Conservation (phyloP, 2,329 filamentous ascomycete genomes). For the Aspergillus sp. region DNA sequence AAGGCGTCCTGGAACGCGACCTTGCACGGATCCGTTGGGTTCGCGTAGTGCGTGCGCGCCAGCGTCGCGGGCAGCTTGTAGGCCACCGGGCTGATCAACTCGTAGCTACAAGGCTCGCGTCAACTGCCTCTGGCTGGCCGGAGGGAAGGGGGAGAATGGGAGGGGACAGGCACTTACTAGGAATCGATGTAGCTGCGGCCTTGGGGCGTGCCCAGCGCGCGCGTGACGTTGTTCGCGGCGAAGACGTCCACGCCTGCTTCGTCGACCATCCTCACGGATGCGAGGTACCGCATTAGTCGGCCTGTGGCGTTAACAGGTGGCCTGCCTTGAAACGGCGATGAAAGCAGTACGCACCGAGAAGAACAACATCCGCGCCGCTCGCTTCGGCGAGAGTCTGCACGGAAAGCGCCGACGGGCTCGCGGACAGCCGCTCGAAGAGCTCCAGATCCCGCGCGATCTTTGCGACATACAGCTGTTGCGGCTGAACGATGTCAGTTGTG, state of each 20-base stretch:
- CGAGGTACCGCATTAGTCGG: conserved; percentile 26
- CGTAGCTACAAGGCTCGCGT: conserved; percentile 6
- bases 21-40: background rate
- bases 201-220: conserved; percentile 8
- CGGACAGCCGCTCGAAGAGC: background rate
- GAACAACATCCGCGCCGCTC: conserved; percentile 4
- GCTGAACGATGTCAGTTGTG: background rate
- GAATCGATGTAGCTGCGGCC: background rate
- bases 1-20: conserved; percentile 5
- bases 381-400: conserved; percentile 1
- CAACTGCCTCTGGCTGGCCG: background rate
- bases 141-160: too few species aligned
- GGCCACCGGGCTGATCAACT: background rate
- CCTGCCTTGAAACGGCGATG: too few species aligned
- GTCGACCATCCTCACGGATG: conserved; percentile 15
- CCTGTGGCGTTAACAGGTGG: conserved; percentile 9
- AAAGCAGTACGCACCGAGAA: too few species aligned
- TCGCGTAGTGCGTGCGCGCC: background rate
- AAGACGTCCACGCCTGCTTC: conserved; percentile 15
- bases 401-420: background rate
- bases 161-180: background rate
- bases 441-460: background rate
- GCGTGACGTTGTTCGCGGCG: conserved; percentile 11
- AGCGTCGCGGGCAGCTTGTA: background rate
- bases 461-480: background rate